Percentiles rank a stretch among this genome's conserved stretches.
These are phyloP conservation scores for Apiospora marii DNA, from an alignment of 2,329 filamentous ascomycete genomes.

Conservation along the genomic window DNA sequence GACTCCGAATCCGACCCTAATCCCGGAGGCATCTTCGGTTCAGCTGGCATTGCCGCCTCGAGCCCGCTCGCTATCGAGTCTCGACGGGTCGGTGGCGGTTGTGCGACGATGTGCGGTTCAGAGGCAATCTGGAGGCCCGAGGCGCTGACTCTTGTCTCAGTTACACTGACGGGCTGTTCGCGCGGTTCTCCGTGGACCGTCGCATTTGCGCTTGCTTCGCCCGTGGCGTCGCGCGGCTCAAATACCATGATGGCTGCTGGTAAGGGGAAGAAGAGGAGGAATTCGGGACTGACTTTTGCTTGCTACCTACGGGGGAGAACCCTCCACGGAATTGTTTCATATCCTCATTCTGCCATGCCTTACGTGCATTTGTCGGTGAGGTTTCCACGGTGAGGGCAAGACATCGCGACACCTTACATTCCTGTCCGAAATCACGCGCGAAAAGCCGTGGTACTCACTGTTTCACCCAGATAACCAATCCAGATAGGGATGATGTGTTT, in stretches of 20 bases:
- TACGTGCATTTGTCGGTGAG: background rate
- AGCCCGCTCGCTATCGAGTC: background rate
- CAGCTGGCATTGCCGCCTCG: background rate
- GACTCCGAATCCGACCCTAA: background rate
- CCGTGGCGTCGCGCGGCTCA: background rate
- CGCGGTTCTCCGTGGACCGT: background rate
- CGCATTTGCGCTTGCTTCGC: background rate
- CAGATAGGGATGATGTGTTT: background rate
- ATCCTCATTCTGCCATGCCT: background rate
- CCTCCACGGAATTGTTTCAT: background rate
- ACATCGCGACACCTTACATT: background rate
- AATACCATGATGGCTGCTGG: background rate
- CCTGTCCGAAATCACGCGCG: background rate
- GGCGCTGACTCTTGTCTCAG: background rate
- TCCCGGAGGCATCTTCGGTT: too few species aligned
- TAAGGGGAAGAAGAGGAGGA: background rate
- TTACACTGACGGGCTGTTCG: too few species aligned
- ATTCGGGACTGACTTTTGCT: too few species aligned
- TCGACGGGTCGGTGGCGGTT: background rate
- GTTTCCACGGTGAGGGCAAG: background rate
- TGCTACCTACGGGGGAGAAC: background rate
- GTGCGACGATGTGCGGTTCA: background rate
- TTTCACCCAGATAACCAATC: background rate
- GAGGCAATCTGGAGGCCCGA: background rate
- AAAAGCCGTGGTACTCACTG: background rate